Base-by-base conservation (phyloP, 2,329 filamentous ascomycete species). In the Hypoxylon rubiginosum region DNA sequence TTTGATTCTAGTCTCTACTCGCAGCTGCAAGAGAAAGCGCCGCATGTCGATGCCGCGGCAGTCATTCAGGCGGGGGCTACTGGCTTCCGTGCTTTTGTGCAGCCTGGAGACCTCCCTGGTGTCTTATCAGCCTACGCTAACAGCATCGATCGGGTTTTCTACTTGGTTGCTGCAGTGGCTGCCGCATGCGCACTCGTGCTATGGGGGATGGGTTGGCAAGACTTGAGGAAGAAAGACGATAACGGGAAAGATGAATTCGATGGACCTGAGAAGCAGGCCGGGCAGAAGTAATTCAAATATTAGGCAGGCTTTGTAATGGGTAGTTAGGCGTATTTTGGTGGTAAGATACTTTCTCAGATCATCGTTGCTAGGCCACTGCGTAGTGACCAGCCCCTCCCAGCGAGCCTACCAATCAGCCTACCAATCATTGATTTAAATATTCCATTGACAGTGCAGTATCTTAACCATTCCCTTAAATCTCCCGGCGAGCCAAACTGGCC, bases 171-270 rank as follows among this genome's bases (percentile, higher is more conserved):
- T 0, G 79, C 74, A 0, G 55, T 78, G n/a, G 73, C 75, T 2
- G 73, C 66, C 10, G 65, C 55, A 2, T 70, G 73, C 36, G 78
- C 84, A 21, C 24, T 80, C 0, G 72, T 78, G 1, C 73, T 77
- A 0, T 82, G 79, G 70, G 83, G 82, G 0, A 79, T 85, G 70
- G 84, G 84, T 0, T 84, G 81, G 78, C 79, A 78, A 10, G 80
- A 82, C 67, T 76, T 85, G 36, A 79, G 82, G 34, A 80, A 81
- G 69, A 79, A 77, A 68, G 50, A 39, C 3, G 34, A 61, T n/a
- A 15, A 41, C 26, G 17, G 11, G 10, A 15, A 45, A 21, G 17
- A 21, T 21, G 17, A 21, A 9, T 6, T 15, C 10, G n/a, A 19
- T 45, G 4, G 19, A 8, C 11, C 10, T 45, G 41, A 21, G 6